Evolutionary conservation across 352 stramenopile species (phyloP).

Genomic region (Phytopythium mirpurense): DNA sequence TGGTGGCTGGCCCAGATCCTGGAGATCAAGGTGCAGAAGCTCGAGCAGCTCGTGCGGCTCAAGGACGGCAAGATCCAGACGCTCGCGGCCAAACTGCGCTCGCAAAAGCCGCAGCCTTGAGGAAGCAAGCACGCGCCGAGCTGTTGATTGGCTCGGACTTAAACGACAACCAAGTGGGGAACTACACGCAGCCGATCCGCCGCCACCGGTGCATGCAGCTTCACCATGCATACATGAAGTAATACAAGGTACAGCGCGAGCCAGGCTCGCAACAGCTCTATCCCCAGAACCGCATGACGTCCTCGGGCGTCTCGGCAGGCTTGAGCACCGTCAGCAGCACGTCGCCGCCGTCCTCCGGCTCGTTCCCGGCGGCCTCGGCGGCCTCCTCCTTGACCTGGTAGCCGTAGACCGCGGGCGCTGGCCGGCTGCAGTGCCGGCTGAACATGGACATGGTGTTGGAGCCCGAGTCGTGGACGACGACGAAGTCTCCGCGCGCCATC

Average conservation of each 20-base stretch:
- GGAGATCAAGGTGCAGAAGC: constrained; percentile 93
- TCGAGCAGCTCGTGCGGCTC: constrained; percentile 92
- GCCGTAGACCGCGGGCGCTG: constrained; percentile 75
- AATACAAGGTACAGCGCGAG: too few species aligned
- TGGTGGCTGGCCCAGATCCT: constrained; percentile 75
- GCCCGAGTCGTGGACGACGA: constrained; percentile 85
- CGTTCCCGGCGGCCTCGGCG: neutral
- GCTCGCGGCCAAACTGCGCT: constrained; percentile 78
- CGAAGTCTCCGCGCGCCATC: constrained; percentile 68
- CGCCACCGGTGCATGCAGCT: too few species aligned
- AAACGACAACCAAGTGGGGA: too few species aligned
- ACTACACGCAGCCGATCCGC: too few species aligned
- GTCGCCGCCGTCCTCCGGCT: constrained; percentile 21
- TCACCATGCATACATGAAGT: too few species aligned
- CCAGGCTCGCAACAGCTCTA: constrained; percentile 13
- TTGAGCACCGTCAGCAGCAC: constrained; percentile 69
- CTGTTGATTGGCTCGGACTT: too few species aligned
- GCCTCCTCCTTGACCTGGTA: constrained; percentile 32
- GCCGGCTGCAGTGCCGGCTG: constrained; percentile 83
- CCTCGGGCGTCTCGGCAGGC: constrained; percentile 60
- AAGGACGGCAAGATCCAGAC: constrained; percentile 94
- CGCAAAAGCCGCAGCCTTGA: constrained; percentile 51
- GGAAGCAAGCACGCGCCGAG: too few species aligned
- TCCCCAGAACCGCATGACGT: constrained; percentile 79
- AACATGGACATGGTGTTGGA: constrained; percentile 88